Evolutionary conservation across 192 early-diverging fungal genomes (phyloP), one percentile per base, ranked within the genome.

Genomic region (Oehlia diaphana): DNA sequence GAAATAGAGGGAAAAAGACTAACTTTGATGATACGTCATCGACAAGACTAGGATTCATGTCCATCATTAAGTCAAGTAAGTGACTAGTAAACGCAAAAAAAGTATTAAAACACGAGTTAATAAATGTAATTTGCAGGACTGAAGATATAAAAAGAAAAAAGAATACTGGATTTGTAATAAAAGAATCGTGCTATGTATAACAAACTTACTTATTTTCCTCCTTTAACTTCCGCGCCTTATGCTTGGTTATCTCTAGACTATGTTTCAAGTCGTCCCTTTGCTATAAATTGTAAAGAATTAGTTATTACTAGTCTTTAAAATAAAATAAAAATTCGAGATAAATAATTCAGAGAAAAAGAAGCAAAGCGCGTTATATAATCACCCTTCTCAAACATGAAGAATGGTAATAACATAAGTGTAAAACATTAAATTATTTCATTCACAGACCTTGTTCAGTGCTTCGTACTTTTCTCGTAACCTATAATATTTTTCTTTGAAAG

Each of bases 41-140:
- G 23, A 61, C 66, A 42, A 78, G 66, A 31, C 31, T 50, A 53
- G 77, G 77, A 78, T 78, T 78, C 66, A 67, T 69, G 37, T 78
- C 77, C 77, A 78, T 78, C 77, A 78, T 78, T 53, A 78, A 10
- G 50, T 78, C 77, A 23, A 78, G 49, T n/a, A 78, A 61, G 53
- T 53, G 77, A 53, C 77, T 78, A n/a, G 19, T n/a, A 69, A 78
- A 37, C 28, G 19, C 53, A 19, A n/a, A 61, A 69, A 13, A 33
- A 61, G 53, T 61, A 58, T 10, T 19, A 74, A 13, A 35, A 74
- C 26, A 58, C 33, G 23, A 26, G 28, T 5, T 9, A 28, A 37
- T 39, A 37, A 14, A 16, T 16, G 1, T 69, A 16, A 33, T 21
- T 69, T 21, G 7, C n/a, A 58, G 69, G 9, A 6, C 67, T 42